These are phyloP conservation scores for Cocos nucifera DNA, from an alignment of 176 grass and related monocot genomes.

Conservation along the genomic window DNA sequence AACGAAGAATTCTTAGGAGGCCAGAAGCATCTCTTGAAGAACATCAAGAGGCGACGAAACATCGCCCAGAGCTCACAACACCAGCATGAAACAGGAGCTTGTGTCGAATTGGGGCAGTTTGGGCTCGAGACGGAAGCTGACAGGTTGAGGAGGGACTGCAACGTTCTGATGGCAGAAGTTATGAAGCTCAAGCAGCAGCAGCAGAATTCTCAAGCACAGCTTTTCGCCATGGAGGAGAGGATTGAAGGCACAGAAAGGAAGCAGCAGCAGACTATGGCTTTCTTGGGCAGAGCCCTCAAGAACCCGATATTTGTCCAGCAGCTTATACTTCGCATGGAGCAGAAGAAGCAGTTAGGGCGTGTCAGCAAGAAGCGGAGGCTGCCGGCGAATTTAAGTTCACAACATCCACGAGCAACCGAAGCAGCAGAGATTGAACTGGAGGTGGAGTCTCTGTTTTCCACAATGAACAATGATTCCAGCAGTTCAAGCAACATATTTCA, in stretches of 20 bases:
- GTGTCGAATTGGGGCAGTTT: constrained; percentile 4
- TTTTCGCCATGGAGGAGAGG: constrained; percentile 38
- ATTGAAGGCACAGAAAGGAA: constrained; percentile 31
- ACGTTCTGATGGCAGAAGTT: constrained; percentile 34
- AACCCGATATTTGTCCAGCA: constrained; percentile 21
- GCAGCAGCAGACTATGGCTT: constrained; percentile 24
- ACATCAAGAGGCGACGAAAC: constrained; percentile 30
- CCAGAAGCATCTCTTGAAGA: constrained; percentile 38
- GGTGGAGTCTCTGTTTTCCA: neutral
- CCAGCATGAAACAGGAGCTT: neutral
- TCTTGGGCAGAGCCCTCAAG: constrained; percentile 22
- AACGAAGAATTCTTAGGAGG: constrained; percentile 34
- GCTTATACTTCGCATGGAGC: constrained; percentile 15
- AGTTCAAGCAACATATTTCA: no score
- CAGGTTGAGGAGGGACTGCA: constrained; percentile 27
- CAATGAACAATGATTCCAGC: constrained; percentile 9
- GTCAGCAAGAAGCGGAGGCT: constrained; percentile 14
- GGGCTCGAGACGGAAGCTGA: neutral
- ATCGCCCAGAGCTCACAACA: constrained; percentile 14
- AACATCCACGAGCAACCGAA: constrained; percentile 1
- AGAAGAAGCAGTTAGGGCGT: constrained; percentile 11
- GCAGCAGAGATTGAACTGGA: neutral
- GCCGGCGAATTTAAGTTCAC: neutral
- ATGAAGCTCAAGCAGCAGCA: constrained; percentile 22
- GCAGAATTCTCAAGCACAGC: constrained; percentile 22